Conservation (phyloP, 2,329 filamentous ascomycete genomes). For the Cyphellophora attinorum region DNA sequence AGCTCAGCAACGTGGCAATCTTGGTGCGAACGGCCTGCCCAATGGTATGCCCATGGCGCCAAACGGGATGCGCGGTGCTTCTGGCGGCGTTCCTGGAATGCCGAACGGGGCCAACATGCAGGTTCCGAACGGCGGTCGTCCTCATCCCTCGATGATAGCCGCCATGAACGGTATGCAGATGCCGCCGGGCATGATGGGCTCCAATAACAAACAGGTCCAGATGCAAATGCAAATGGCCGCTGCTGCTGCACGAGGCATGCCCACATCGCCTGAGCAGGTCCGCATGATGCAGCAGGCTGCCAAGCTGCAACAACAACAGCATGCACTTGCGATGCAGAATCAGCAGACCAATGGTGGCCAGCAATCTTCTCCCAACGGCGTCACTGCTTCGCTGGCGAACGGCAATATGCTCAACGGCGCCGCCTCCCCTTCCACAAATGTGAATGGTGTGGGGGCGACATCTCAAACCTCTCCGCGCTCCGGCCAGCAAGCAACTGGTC, state of each 20-base stretch:
- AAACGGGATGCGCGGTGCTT: constrained; percentile 17
- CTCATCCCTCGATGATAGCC: constrained; percentile 30
- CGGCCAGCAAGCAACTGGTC: constrained; percentile 28
- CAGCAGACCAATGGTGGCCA: constrained; percentile 31
- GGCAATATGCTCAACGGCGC: constrained; percentile 32
- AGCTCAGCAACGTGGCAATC: constrained; percentile 33
- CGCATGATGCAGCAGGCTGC: constrained; percentile 38
- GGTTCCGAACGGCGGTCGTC: constrained; percentile 23
- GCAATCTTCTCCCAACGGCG: constrained; percentile 36
- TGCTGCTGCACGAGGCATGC: constrained; percentile 38
- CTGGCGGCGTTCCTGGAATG: constrained; percentile 19
- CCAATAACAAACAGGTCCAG: constrained; percentile 50
- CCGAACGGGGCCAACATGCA: constrained; percentile 26
- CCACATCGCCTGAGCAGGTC: constrained; percentile 33
- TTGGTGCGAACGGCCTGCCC: constrained; percentile 35
- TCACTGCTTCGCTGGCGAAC: constrained; percentile 25
- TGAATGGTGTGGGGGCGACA: constrained; percentile 31
- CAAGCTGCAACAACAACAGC: constrained; percentile 34
- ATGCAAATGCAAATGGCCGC: constrained; percentile 63
- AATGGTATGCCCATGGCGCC: constrained; percentile 31
- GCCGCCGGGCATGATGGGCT: constrained; percentile 43
- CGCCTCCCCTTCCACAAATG: constrained; percentile 30
- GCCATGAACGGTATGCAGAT: constrained; percentile 34
- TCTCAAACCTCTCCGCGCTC: constrained; percentile 39
- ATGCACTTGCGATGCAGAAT: constrained; percentile 23